Base-by-base conservation (phyloP, 176 grass and related monocot species). In the Carex littledalei region DNA sequence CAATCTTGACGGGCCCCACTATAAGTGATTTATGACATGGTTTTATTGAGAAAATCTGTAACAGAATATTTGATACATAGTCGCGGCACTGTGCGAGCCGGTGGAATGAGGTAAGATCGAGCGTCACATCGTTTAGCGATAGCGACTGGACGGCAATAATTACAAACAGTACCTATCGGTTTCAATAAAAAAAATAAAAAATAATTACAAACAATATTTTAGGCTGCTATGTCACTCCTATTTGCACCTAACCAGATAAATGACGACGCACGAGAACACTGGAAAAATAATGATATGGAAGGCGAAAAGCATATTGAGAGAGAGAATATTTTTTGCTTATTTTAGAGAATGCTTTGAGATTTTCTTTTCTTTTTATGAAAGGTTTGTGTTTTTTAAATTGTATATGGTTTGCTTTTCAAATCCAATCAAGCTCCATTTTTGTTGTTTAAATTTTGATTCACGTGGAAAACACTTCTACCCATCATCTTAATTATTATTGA, bases 101-200 rank as follows among this genome's bases (percentile, higher is more conserved):
- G n/a, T 2, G 3, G 0, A 49, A n/a, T 68, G 34, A 55, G 80
- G 86, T 87, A 61, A 87, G 79, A 37, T 78, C 55, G 20, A 31
- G 66, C 15, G 68, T 87, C 86, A 75, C 86, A 49, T 82, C 85
- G 47, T 50, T 76, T 15, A 76, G 72, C 47, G 32, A 78, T 15
- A 76, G 72, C 47, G 32, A 78, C 12, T 57, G 74, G 49, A 57
- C 4, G 1, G 2, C 49, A 34, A 78, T 57, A 34, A 78, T n/a
- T 56, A 55, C 52, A 50, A 24, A 77, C 1, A 55, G 5, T 39
- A 39, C 37, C 37, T 39, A 5, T 5, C 3, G 37, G 37, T 2
- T 7, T 43, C 0, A 4, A 43, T 6, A 43, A 43, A 43, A 43
- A 41, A 43, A 43, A 34, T 34, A 26, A 26, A 3, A 34, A 34